Evolutionary conservation across 2,329 filamentous ascomycete species (phyloP), one percentile per base, ranked within the genome.

Genomic region (Cladophialophora carrionii): DNA sequence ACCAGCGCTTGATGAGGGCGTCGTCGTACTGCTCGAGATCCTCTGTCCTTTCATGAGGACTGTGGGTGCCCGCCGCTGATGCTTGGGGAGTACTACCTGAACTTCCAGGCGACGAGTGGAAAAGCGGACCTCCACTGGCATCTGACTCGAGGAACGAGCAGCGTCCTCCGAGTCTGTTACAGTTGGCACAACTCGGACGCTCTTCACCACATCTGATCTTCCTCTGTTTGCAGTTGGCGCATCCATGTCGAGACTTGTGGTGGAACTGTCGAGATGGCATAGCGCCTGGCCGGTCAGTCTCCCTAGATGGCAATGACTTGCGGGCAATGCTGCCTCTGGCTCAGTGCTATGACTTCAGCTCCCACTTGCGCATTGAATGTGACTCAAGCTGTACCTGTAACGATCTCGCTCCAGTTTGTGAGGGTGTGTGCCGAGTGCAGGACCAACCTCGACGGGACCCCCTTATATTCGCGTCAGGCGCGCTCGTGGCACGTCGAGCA

Each of bases 1-100:
- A 73, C 68, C 79, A 80, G 46, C 76, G 69, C 64, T 81, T 76
- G 37, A 77, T 72, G 24, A 81, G 66, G 61, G 81, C 79, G 17
- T 22, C 41, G 24, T 59, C 43, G 46, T 51, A 51, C 22, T 34
- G 41, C 26, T 59, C 41, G 20, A 59, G 57, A 14, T 10, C 26
- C n/a, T 59, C 57, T 29, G 29, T 37, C 5, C 20, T 31, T 6
- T 54, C 37, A 46, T 22, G 48, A 26, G 29, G 29, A 22, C 17
- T 37, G 2, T 56, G 61, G 31, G 14, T 26, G 17, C 37, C 26
- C 8, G 31, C 46, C 6, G 61, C 41, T 10, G 26, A 37, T 49
- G 41, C 17, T 22, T 56, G 61, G 26, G 49, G 41, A 17, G 53
- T 57, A 22, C 51, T 56, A 41, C 43, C 37, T 24, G 53, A 51